phyloP scores from a whole-genome alignment of 495 filamentous ascomycete genomes.

The Pseudomonodictys pantanalensis region DNA sequence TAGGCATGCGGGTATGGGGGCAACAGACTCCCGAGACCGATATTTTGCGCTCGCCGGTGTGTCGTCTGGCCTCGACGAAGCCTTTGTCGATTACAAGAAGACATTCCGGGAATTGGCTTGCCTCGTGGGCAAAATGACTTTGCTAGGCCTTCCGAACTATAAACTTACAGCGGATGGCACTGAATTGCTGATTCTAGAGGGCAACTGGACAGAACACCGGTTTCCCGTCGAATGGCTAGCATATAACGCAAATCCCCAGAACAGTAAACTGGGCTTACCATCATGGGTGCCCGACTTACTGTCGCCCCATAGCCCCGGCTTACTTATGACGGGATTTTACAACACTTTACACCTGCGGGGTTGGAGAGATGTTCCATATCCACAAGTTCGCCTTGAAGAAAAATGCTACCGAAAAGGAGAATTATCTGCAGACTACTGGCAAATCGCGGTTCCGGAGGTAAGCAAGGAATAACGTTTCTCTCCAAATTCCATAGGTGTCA shows the following conservation, averaged over 20 bases:
- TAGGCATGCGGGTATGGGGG: neutral
- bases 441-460: neutral
- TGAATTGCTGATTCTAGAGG: neutral
- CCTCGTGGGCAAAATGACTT: neutral
- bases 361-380: neutral
- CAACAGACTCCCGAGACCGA: neutral
- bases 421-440: neutral
- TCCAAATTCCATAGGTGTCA: neutral
- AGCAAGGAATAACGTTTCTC: neutral
- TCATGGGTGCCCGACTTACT: neutral
- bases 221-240: neutral
- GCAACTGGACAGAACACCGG: neutral
- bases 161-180: neutral
- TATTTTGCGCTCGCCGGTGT: neutral
- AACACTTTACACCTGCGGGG: neutral
- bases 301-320: neutral
- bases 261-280: neutral
- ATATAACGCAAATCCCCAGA: neutral
- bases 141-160: neutral
- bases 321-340: neutral
- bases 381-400: neutral
- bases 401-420: neutral
- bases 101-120: neutral
- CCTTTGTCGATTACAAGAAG: neutral
- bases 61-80: neutral